A percentile compares a stretch with the other conserved stretches of the same genome.
phyloP scores from a whole-genome alignment of 1,284 basidiomycete species.

The Puccinia hordei region DNA sequence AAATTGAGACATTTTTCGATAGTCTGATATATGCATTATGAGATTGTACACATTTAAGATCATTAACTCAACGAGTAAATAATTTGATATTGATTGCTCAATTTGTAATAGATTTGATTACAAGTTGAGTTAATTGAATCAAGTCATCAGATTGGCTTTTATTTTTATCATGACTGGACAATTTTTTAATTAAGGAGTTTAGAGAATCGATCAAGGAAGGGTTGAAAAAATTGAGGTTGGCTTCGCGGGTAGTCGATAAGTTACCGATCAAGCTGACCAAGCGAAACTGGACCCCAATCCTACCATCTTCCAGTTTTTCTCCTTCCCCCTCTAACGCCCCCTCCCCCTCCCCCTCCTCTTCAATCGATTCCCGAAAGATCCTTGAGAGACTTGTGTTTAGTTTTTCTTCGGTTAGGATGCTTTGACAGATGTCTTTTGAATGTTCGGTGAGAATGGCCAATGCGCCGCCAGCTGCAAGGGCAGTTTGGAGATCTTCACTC shows the following conservation, averaged over 20 bases:
- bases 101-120: neutral
- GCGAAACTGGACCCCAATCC: conserved; percentile 8
- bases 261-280: conserved; percentile 6
- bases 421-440: conserved; percentile 50
- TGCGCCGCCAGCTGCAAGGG: conserved; percentile 80
- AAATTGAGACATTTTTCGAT: no score
- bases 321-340: neutral
- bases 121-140: neutral
- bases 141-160: neutral
- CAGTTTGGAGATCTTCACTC: conserved; percentile 77
- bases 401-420: neutral
- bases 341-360: neutral
- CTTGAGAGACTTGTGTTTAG: conserved; percentile 1
- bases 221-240: neutral
- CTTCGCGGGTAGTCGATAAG: neutral
- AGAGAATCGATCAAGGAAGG: neutral
- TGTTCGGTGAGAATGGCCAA: conserved; percentile 75
- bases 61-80: neutral
- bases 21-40: no score
- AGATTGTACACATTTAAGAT: no score
- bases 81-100: neutral
- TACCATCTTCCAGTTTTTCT: neutral
- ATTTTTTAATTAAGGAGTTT: neutral
- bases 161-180: neutral
- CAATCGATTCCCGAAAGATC: neutral